Conservation (phyloP, 2,329 filamentous ascomycete genomes). For the Raffaelea arxii region DNA sequence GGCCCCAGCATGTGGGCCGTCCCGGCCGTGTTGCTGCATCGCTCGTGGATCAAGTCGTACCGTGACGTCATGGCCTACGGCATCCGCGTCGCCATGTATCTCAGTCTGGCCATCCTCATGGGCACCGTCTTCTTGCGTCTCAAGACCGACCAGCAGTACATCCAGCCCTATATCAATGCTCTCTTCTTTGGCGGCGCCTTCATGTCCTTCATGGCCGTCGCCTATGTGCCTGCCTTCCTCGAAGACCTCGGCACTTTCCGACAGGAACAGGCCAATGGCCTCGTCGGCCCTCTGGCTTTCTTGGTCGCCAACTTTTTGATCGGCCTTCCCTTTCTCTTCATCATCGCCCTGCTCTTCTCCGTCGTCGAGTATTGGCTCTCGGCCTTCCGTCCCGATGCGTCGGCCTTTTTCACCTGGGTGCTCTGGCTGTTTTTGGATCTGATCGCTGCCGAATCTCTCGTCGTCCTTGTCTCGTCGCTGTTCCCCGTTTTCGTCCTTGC, state of each 20-base stretch:
- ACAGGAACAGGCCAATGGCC: conserved; percentile 73
- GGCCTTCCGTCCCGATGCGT: conserved; percentile 57
- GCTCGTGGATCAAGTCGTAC: conserved; percentile 74
- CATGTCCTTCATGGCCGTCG: conserved; percentile 75
- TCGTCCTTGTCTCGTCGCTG: conserved; percentile 63
- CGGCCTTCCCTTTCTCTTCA: conserved; percentile 70
- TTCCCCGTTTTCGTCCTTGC: conserved; percentile 74
- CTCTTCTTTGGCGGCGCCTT: conserved; percentile 66
- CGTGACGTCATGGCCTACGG: conserved; percentile 78
- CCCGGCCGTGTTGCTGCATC: conserved; percentile 59
- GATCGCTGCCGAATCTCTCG: conserved; percentile 70
- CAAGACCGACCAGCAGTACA: conserved; percentile 56
- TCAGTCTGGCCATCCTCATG: conserved; percentile 70
- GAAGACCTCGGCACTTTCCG: conserved; percentile 65
- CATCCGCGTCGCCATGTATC: conserved; percentile 64
- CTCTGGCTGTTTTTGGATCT: conserved; percentile 83
- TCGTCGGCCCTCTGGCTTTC: conserved; percentile 67
- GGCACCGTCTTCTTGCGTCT: conserved; percentile 79
- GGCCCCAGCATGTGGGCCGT: conserved; percentile 37
- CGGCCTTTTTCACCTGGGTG: conserved; percentile 66
- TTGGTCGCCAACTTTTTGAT: conserved; percentile 73
- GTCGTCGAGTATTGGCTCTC: conserved; percentile 70
- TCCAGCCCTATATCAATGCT: conserved; percentile 74
- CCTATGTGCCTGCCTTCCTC: conserved; percentile 75
- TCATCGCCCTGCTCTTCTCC: conserved; percentile 68